Evolutionary conservation across 371 early-diverging fungal genomes (phyloP).

Genomic region (Mucor racemosus): DNA sequence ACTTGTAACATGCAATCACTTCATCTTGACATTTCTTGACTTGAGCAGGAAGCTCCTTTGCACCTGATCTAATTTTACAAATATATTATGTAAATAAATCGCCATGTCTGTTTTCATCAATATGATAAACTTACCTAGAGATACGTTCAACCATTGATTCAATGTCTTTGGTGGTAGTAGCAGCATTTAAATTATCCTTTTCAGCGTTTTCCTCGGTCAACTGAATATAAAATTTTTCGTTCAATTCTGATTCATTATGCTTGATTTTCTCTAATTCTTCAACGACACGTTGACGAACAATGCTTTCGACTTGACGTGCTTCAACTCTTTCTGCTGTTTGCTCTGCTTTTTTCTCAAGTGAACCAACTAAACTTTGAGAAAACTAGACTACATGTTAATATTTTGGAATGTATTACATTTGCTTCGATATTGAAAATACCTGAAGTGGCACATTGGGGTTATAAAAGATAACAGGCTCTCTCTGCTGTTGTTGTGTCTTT

Average conservation of each 20-base stretch:
- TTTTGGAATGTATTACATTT: background rate
- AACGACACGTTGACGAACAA: conserved; percentile 28
- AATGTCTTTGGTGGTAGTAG: conserved; percentile 12
- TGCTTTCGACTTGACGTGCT: conserved; percentile 27
- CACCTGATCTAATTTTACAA: conserved; percentile 13
- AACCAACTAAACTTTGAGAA: conserved; percentile 22
- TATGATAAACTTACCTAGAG: conserved; percentile 9
- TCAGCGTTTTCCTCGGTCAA: conserved; percentile 16
- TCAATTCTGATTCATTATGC: conserved; percentile 16
- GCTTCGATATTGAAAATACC: conserved; percentile 2
- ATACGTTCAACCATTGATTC: conserved; percentile 26
- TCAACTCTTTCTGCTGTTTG: conserved; percentile 21
- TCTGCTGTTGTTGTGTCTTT: conserved; percentile 13
- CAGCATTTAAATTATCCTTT: conserved; percentile 3
- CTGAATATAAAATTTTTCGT: conserved; percentile 18
- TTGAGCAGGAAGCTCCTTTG: conserved; percentile 25
- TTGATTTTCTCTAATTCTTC: conserved; percentile 33
- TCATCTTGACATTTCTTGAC: conserved; percentile 26
- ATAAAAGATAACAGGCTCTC: conserved; percentile 30
- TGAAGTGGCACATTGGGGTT: conserved; percentile 37
- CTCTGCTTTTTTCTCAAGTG: conserved; percentile 31
- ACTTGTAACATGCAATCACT: conserved; percentile 32
- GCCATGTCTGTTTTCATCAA: background rate
- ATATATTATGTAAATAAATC: background rate
- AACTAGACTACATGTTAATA: conserved; percentile 10